Percentiles rank a stretch among this genome's conserved stretches.
Evolutionary conservation across 768 basidiomycete genomes (phyloP).

Genomic region (Tremella fuciformis): DNA sequence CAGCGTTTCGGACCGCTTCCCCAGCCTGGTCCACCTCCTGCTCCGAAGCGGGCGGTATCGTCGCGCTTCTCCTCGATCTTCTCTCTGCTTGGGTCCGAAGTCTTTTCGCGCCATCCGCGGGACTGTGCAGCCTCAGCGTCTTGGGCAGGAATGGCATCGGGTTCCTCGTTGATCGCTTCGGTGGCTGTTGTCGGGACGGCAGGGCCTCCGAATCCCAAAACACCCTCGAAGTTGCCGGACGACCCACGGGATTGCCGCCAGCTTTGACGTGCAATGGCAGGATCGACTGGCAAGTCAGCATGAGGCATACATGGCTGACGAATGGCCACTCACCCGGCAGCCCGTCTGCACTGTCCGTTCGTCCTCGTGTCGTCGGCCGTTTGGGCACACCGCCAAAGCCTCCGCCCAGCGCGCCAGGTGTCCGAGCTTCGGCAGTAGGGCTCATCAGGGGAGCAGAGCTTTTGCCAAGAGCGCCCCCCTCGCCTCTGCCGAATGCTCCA

Average conservation of each 20-base stretch:
- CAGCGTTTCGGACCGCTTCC: constrained; percentile 46
- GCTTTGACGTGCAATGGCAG: constrained; percentile 9
- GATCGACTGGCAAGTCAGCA: constrained; percentile 1
- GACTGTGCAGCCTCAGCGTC: constrained; percentile 1
- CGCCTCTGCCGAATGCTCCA: constrained; percentile 48
- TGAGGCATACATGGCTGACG: not conserved
- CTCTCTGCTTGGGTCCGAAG: constrained; percentile 7
- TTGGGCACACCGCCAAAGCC: constrained; percentile 43
- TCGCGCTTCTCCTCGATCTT: constrained; percentile 20
- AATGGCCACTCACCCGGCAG: constrained; percentile 1
- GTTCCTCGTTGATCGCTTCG: constrained; percentile 7
- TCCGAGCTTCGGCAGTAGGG: constrained; percentile 25
- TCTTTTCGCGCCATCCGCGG: constrained; percentile 25
- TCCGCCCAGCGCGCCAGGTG: constrained; percentile 36
- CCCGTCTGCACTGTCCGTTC: constrained; percentile 31
- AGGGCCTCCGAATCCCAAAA: constrained; percentile 45
- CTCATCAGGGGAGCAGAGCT: constrained; percentile 27
- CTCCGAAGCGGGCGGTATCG: constrained; percentile 25
- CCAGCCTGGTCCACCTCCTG: constrained; percentile 50
- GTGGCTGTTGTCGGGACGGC: constrained; percentile 12
- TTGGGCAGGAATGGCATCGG: constrained; percentile 3
- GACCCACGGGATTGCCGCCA: constrained; percentile 41
- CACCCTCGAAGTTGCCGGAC: constrained; percentile 50
- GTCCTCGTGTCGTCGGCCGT: constrained; percentile 21
- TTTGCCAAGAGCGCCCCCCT: constrained; percentile 47